Percentiles rank a stretch among this genome's conserved stretches.
Evolutionary conservation across 2,329 filamentous ascomycete species (phyloP).

Genomic region (Ophioceras dolichostomum): DNA sequence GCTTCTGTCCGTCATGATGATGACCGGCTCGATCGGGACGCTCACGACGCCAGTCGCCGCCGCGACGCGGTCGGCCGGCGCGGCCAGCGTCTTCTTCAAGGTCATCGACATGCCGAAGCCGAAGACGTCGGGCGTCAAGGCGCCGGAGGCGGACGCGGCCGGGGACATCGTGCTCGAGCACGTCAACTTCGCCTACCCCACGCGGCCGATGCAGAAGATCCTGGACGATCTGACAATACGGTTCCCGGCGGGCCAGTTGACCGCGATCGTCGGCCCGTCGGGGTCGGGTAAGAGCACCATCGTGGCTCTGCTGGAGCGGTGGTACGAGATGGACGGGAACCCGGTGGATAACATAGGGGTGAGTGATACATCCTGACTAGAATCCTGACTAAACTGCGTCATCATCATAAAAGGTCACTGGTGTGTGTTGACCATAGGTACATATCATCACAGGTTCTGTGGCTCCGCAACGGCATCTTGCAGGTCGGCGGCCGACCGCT

Average conservation of each 20-base stretch:
- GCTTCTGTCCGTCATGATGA: constrained; percentile 44
- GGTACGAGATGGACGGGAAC: constrained; percentile 48
- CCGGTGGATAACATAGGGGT: constrained; percentile 15
- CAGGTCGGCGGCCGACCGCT: constrained; percentile 11
- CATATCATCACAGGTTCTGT: constrained; percentile 7
- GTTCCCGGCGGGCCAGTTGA: constrained; percentile 56
- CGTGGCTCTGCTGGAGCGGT: constrained; percentile 55
- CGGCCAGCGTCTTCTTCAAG: constrained; percentile 42
- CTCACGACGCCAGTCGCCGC: constrained; percentile 44
- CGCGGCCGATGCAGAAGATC: constrained; percentile 29
- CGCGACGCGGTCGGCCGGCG: constrained; percentile 39
- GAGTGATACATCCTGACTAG: too few relatives aligned
- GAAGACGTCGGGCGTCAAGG: constrained; percentile 22
- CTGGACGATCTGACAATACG: constrained; percentile 36
- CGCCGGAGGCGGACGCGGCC: constrained; percentile 29
- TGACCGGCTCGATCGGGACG: constrained; percentile 40
- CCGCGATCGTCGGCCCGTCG: constrained; percentile 70
- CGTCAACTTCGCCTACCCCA: constrained; percentile 57
- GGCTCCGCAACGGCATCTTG: constrained; percentile 13
- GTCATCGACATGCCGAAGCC: constrained; percentile 32
- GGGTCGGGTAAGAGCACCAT: constrained; percentile 76
- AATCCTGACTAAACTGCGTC: too few relatives aligned
- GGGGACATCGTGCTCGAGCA: constrained; percentile 46
- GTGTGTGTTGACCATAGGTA: too few relatives aligned
- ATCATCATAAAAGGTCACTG: neutral